A percentile compares a stretch with the other conserved stretches of the same genome.
Evolutionary conservation across 139 green algal species (phyloP).

Genomic region (Chlamydomonas sphaeroides): DNA sequence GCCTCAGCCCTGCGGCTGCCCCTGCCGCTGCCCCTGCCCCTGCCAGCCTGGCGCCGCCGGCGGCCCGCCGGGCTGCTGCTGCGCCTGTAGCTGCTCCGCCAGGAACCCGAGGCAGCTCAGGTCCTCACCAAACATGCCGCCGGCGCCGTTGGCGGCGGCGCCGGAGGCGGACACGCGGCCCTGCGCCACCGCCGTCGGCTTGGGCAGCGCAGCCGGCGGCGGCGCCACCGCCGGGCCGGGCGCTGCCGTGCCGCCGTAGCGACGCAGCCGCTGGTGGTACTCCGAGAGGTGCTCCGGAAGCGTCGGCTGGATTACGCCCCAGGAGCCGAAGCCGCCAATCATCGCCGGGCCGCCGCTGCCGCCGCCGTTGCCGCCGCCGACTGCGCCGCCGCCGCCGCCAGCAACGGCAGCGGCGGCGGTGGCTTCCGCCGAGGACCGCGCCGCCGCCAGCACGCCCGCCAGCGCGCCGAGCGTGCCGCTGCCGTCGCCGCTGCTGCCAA

Average conservation of each 20-base stretch:
- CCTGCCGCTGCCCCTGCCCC: no score
- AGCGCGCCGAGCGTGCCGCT: background rate
- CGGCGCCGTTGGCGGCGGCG: background rate
- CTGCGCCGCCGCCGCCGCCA: no score
- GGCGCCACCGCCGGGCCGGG: background rate
- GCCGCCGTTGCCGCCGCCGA: no score
- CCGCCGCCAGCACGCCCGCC: background rate
- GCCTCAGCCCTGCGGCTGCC: background rate
- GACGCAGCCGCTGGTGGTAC: background rate
- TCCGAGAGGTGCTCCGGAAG: slow-evolving; percentile 2
- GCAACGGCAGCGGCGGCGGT: no score
- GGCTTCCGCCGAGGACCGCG: background rate
- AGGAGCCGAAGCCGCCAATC: slow-evolving; percentile 1
- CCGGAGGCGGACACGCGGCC: background rate
- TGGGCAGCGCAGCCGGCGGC: background rate
- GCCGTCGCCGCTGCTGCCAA: background rate
- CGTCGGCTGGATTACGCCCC: slow-evolving; percentile 1
- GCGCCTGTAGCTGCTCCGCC: slow-evolving; percentile 1
- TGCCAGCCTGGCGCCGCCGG: background rate
- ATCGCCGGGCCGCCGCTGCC: background rate
- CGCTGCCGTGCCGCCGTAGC: background rate
- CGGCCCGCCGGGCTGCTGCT: background rate
- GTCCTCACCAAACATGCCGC: slow-evolving; percentile 10
- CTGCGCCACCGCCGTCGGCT: no score
- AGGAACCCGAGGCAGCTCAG: slow-evolving; percentile 29